Evolutionary conservation across 768 basidiomycete species (phyloP), one percentile per base, ranked within the genome.

Genomic region (Gymnopilus dilepis): DNA sequence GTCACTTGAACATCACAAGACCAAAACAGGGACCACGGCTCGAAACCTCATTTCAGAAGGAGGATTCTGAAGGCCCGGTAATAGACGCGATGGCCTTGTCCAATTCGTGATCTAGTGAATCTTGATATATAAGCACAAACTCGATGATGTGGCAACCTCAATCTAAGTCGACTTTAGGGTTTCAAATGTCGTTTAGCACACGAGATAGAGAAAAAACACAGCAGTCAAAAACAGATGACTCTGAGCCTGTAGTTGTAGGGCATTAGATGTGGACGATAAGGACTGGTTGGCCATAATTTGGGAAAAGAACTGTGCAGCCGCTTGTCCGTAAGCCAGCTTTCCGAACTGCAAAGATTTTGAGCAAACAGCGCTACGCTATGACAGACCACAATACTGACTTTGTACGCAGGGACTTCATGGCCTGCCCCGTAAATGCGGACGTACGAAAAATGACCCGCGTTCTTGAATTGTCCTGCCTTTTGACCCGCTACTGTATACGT

Each of bases 401-500:
- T 76, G 58, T 83, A 83, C 1, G 81, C 80, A 26, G 82, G 80
- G 15, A 82, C 81, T 57, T 82, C 79, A 60, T 83, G 81, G 0
- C 80, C 81, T 21, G 82, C 79, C 9, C 78, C 78, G 60, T 73
- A 82, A 30, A 86, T 77, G 9, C 85, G 78, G 13, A 87, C 68
- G 62, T 86, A 87, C 7, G 85, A 84, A 69, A 80, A 77, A 1
- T 76, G 83, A 11, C 85, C 86, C 4, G 86, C 84, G 59, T 85
- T 86, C 75, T 87, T 87, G 74, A 74, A 86, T 33, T 82, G 70
- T 3, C 85, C 86, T 4, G 86, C 74, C 2, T 70, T 59, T 58
- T 81, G 76, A 0, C 86, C 86, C 1, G 75, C 67, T 15, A 88
- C 86, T 0, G 76, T 84, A 72, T 78, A 87, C 47, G 76, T 76